Percentiles rank a stretch among this genome's conserved stretches.
phyloP scores from a whole-genome alignment of 805 yeast genomes.

The Nadsonia fulvescens region DNA sequence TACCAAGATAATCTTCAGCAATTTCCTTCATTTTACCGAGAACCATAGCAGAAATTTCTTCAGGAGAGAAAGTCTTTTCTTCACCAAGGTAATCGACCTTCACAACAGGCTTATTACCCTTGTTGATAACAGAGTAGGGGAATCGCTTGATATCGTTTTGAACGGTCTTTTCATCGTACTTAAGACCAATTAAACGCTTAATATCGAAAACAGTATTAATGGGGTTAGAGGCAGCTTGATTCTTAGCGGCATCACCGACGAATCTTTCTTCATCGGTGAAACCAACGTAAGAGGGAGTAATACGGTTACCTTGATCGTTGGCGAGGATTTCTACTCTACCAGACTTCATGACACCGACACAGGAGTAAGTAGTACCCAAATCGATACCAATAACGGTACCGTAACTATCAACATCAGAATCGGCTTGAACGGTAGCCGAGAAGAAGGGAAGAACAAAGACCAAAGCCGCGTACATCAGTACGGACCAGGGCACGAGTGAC shows the following conservation, averaged over 20 bases:
- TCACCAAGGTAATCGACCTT: constrained; percentile 61
- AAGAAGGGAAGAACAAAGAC: constrained; percentile 20
- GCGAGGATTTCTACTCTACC: constrained; percentile 87
- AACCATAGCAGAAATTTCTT: constrained; percentile 85
- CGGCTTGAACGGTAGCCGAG: constrained; percentile 14
- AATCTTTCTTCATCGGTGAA: constrained; percentile 83
- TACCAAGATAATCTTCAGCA: constrained; percentile 81
- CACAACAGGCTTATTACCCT: constrained; percentile 69
- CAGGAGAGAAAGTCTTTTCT: constrained; percentile 67
- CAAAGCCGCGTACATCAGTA: constrained; percentile 18
- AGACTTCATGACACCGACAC: constrained; percentile 78
- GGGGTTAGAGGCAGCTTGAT: constrained; percentile 85
- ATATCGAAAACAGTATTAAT: constrained; percentile 76
- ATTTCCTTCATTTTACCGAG: constrained; percentile 81
- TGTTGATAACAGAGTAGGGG: constrained; percentile 55
- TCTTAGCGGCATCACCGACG: constrained; percentile 93
- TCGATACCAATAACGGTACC: constrained; percentile 74
- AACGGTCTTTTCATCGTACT: constrained; percentile 58
- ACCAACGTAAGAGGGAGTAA: constrained; percentile 89
- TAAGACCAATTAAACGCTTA: constrained; percentile 78
- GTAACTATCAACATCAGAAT: constrained; percentile 21
- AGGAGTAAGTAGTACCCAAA: constrained; percentile 92
- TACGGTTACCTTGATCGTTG: constrained; percentile 94
- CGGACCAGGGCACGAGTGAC: constrained; percentile 14
- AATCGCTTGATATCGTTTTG: constrained; percentile 69